Conservation (phyloP, 768 basidiomycete species). For the Artomyces pyxidatus region DNA sequence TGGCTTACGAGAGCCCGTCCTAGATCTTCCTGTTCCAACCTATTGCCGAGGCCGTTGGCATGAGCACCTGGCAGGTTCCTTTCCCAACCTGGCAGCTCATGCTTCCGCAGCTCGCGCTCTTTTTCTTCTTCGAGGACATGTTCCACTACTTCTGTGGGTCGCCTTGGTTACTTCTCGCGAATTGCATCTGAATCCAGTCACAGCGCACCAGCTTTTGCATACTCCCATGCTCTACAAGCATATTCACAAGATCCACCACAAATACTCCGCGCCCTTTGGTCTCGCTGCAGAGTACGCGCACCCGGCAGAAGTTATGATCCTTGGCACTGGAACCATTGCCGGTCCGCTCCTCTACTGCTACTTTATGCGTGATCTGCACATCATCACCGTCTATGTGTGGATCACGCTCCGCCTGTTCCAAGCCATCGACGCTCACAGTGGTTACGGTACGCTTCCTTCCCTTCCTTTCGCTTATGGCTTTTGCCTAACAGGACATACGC, state of each 20-base stretch:
- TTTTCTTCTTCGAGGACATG: constrained; percentile 94
- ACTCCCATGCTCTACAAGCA: constrained; percentile 78
- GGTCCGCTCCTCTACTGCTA: constrained; percentile 85
- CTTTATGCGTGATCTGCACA: constrained; percentile 74
- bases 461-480: neutral
- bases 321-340: constrained; percentile 84
- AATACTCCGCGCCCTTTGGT: constrained; percentile 94
- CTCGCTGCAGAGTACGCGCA: constrained; percentile 98
- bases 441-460: constrained; percentile 59
- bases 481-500: neutral
- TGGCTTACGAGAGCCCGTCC: neutral
- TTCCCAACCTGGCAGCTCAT: constrained; percentile 70
- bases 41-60: constrained; percentile 77
- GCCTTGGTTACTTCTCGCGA: neutral
- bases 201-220: constrained; percentile 87
- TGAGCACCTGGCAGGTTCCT: constrained; percentile 90
- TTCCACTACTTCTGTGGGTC: constrained; percentile 81
- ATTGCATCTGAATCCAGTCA: neutral
- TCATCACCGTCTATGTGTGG: constrained; percentile 91
- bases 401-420: constrained; percentile 92
- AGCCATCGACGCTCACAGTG: constrained; percentile 94
- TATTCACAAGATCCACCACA: constrained; percentile 97
- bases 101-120: constrained; percentile 70
- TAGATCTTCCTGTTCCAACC: constrained; percentile 92
- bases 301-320: constrained; percentile 91